Base-by-base conservation (phyloP, 768 basidiomycete species). In the Hydnomerulius pinastri region DNA sequence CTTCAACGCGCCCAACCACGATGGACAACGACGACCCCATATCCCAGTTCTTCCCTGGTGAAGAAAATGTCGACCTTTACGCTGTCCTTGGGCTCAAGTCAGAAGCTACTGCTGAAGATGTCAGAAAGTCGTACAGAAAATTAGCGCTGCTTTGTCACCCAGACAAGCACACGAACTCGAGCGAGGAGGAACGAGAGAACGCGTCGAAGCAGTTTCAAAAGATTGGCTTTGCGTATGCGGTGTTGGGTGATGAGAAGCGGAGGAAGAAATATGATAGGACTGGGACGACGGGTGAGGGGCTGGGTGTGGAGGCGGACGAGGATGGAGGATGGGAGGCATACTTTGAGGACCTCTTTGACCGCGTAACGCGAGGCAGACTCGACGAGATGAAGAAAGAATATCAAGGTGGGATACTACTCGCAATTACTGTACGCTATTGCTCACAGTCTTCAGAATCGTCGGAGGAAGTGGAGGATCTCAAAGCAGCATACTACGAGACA, bases 381-480 rank as follows among this genome's bases (percentile, higher is more conserved):
- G 93, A 98, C 56, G 91, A 97, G 66, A 83, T 96, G 82, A 96
- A 92, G 80, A 85, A 84, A 58, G 85, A 84, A 61, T 99, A 99
- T 69, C 94, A 98, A 77, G 92, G 97, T 88, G 51, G 51, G 42
- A 29, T 55, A 21, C 28, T 36, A 28, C 30, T 17, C 39, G 2
- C 24, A 36, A 20, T 18, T 50, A 49, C 48, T 27, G 12, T 36
- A 17, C 13, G 29, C 30, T 6, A 1, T 15, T 7, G 28, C 50
- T 40, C 50, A 20, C 29, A 25, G 29, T 32, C 21, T 30, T 2
- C 59, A 98, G 96, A 87, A 45, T 97, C 96, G 12, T 61, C 75
- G 2, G 94, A 98, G 66, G 97, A 99, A 66, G 66, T 82, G 3
- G 74, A 81, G 27, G 96, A 98, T 69, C 70, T 99, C 36, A 81